Conservation (phyloP, 192 early-diverging fungal genomes). For the Diversispora epigaea region DNA sequence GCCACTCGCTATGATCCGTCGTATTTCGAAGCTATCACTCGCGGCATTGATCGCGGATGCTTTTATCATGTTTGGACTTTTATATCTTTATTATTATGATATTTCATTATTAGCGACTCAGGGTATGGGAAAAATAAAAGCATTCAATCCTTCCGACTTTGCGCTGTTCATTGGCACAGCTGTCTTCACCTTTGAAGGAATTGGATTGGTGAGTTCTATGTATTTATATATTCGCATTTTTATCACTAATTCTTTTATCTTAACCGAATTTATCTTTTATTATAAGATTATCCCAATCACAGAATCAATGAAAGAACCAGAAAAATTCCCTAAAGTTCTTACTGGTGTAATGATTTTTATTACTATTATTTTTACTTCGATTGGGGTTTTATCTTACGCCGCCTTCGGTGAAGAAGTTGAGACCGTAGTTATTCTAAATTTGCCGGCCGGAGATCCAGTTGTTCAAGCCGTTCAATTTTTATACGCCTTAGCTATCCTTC, state of each 20-base stretch:
- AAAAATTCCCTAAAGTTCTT: constrained; percentile 83
- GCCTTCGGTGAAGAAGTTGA: constrained; percentile 83
- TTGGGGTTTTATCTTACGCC: constrained; percentile 82
- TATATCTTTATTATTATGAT: constrained; percentile 83
- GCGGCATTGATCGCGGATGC: constrained; percentile 88
- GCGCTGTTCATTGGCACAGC: constrained; percentile 93
- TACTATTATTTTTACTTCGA: constrained; percentile 73
- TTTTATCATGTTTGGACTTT: constrained; percentile 87
- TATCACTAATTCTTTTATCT: background rate
- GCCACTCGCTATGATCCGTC: constrained; percentile 68
- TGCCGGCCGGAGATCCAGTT: constrained; percentile 66
- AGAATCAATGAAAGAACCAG: constrained; percentile 88
- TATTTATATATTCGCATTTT: too few relatives aligned
- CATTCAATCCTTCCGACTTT: constrained; percentile 80
- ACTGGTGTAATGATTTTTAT: constrained; percentile 75
- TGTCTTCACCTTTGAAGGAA: constrained; percentile 86
- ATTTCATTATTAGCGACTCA: constrained; percentile 61
- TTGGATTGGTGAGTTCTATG: constrained; percentile 56
- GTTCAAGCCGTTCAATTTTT: constrained; percentile 76
- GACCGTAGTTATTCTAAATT: constrained; percentile 85
- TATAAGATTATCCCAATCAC: constrained; percentile 72
- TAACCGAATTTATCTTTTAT: background rate
- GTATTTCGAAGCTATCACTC: constrained; percentile 84
- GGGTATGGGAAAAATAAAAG: constrained; percentile 70
- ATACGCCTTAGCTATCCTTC: constrained; percentile 90